These are phyloP conservation scores for Phalaenopsis hybrid DNA, from an alignment of 116 monocot species.

Conservation along the genomic window DNA sequence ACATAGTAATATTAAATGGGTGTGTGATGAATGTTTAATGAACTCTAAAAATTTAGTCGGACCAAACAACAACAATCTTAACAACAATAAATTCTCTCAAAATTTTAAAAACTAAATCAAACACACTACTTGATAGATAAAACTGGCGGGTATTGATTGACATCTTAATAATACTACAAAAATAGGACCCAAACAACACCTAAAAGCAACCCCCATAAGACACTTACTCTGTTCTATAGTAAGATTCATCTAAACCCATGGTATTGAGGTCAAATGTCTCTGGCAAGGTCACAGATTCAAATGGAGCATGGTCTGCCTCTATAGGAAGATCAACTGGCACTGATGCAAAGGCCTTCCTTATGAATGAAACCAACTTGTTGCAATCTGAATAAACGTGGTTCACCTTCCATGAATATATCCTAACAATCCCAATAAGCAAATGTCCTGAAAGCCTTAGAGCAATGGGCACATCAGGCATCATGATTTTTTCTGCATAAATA, in stretches of 20 bases:
- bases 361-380: conserved; percentile 36
- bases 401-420: conserved; percentile 88
- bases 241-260: conserved; percentile 43
- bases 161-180: no score
- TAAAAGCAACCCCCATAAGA: no score
- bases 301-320: conserved; percentile 50
- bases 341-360: conserved; percentile 39
- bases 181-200: no score
- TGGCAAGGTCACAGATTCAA: conserved; percentile 68
- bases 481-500: conserved; percentile 45
- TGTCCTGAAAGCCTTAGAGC: conserved; percentile 84
- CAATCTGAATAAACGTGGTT: conserved; percentile 70
- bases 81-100: no score
- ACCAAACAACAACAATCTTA: no score
- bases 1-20: no score
- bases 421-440: conserved; percentile 69
- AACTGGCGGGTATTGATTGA: no score
- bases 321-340: conserved; percentile 47
- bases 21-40: no score
- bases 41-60: no score
- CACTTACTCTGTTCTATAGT: conserved; percentile 30
- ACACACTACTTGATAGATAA: neutral
- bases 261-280: conserved; percentile 68
- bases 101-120: neutral
- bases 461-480: conserved; percentile 82